Conservation (phyloP, 139 green algal genomes). For the Pleodorina starrii region DNA sequence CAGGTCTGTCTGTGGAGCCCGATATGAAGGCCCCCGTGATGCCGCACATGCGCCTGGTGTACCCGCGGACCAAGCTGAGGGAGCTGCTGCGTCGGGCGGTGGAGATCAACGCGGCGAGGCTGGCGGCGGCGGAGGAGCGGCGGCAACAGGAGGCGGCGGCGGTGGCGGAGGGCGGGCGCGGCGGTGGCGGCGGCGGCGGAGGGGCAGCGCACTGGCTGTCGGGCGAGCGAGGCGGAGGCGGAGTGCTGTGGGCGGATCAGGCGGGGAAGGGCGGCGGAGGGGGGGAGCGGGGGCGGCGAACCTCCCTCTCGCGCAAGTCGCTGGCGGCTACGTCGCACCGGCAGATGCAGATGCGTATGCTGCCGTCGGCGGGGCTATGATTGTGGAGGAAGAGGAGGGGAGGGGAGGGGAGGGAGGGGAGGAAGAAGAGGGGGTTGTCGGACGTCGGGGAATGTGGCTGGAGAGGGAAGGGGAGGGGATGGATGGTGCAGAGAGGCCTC, state of each 20-base stretch:
- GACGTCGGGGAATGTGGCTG: too few species aligned
- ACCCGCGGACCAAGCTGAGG: slow-evolving; percentile 22
- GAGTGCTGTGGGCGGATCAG: slow-evolving; percentile 2
- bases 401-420: too few species aligned
- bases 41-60: slow-evolving; percentile 42
- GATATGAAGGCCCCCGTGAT: slow-evolving; percentile 26
- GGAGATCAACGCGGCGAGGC: neutral
- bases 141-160: slow-evolving; percentile 1
- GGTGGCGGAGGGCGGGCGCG: neutral
- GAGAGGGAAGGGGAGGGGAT: too few species aligned
- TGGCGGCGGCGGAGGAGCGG: neutral
- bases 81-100: slow-evolving; percentile 28
- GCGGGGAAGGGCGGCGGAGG: neutral
- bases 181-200: neutral
- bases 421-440: too few species aligned
- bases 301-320: neutral
- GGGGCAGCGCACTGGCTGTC: neutral
- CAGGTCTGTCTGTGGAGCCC: slow-evolving; percentile 27
- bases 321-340: neutral
- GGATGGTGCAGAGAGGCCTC: too few species aligned
- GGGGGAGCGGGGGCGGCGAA: neutral
- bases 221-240: neutral
- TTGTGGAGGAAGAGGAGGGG: too few species aligned
- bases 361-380: neutral
- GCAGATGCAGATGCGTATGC: neutral